A percentile compares a stretch with the other conserved stretches of the same genome.
phyloP scores from a whole-genome alignment of 2,329 filamentous ascomycete genomes.

The Fusarium poae region DNA sequence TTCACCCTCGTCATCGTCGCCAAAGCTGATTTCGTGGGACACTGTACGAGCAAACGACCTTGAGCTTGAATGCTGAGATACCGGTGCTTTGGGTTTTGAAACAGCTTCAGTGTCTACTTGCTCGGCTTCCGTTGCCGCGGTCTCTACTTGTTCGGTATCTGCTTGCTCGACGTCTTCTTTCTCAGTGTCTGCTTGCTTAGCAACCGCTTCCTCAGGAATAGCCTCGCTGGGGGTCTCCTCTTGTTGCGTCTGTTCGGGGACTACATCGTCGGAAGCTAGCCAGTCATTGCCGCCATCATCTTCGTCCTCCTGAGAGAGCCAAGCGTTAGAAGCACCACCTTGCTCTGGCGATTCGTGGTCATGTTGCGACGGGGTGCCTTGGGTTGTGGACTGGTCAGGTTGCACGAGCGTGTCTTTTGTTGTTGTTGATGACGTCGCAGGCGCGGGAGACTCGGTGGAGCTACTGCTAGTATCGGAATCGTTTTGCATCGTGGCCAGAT shows the following conservation, averaged over 20 bases:
- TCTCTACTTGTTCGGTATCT: slow-evolving; percentile 14
- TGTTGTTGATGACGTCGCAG: slow-evolving; percentile 44
- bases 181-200: slow-evolving; percentile 24
- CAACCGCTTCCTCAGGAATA: slow-evolving; percentile 27
- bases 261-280: slow-evolving; percentile 44
- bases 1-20: slow-evolving; percentile 71
- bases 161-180: slow-evolving; percentile 13
- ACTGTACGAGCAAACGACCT: slow-evolving; percentile 75
- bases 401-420: slow-evolving; percentile 29
- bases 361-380: slow-evolving; percentile 32
- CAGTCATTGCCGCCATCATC: slow-evolving; percentile 45
- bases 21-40: slow-evolving; percentile 71
- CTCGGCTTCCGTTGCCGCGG: slow-evolving; percentile 21
- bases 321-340: slow-evolving; percentile 32
- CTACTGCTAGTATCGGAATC: slow-evolving; percentile 43
- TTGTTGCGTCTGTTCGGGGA: slow-evolving; percentile 16
- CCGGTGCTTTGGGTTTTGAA: slow-evolving; percentile 47
- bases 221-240: slow-evolving; percentile 25
- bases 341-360: slow-evolving; percentile 13
- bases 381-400: slow-evolving; percentile 14
- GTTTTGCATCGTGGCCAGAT: slow-evolving; percentile 58
- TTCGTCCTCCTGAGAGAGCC: slow-evolving; percentile 45
- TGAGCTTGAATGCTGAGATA: slow-evolving; percentile 69
- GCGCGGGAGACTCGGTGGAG: slow-evolving; percentile 35
- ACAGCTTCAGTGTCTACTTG: slow-evolving; percentile 26